These are phyloP conservation scores for Colletotrichum salicis DNA, from an alignment of 2,329 filamentous ascomycete species.

Conservation along the genomic window DNA sequence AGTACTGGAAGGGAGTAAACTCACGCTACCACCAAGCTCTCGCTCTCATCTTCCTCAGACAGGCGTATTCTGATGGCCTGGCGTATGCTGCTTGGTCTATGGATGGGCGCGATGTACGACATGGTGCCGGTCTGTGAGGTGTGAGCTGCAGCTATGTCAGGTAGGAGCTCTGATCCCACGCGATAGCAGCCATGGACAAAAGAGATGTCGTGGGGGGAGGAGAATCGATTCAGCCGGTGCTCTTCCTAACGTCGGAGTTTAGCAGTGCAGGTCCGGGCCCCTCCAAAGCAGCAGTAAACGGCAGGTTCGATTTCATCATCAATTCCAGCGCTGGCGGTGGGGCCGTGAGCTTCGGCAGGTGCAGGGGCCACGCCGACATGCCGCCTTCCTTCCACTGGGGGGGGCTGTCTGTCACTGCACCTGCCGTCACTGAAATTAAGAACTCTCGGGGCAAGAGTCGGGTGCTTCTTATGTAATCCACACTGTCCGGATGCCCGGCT, in stretches of 20 bases:
- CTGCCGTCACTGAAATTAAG: too few relatives aligned
- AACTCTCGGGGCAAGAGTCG: background rate
- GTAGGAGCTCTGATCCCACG: conserved; percentile 30
- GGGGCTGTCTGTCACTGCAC: background rate
- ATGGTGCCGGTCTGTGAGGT: conserved; percentile 59
- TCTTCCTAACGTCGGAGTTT: conserved; percentile 29
- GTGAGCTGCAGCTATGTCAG: conserved; percentile 9
- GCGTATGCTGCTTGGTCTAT: conserved; percentile 89
- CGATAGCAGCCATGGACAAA: conserved; percentile 20
- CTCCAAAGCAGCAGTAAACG: background rate
- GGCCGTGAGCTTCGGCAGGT: background rate
- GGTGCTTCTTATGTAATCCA: background rate
- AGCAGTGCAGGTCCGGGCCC: conserved; percentile 26
- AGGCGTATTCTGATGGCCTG: conserved; percentile 86
- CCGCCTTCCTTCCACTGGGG: background rate
- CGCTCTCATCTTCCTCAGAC: conserved; percentile 76
- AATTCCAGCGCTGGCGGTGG: conserved; percentile 4
- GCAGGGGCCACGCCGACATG: background rate
- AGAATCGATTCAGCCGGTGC: conserved; percentile 9
- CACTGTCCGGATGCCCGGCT: background rate
- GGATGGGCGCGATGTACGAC: conserved; percentile 95
- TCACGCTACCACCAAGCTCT: conserved; percentile 81
- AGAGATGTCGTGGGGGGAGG: background rate
- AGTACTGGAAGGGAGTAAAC: conserved; percentile 44
- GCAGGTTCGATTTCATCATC: conserved; percentile 29